Percentiles rank a stretch among this genome's conserved stretches.
phyloP scores from a whole-genome alignment of 352 stramenopile species.

The Phytopythium oedochilum region DNA sequence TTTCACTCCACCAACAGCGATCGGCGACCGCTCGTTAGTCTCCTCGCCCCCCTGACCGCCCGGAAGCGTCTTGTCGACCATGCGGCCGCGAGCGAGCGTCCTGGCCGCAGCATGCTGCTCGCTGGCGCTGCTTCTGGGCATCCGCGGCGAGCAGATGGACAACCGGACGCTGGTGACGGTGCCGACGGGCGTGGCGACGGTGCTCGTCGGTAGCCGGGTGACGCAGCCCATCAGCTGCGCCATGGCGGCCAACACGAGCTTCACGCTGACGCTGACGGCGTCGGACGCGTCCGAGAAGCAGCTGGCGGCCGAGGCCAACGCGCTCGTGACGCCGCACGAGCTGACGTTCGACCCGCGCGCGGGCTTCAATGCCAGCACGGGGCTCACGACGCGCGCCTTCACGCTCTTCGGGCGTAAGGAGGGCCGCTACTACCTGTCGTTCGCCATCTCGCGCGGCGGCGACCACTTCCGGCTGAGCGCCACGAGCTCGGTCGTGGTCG shows the following conservation, averaged over 20 bases:
- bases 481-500: conserved; percentile 44
- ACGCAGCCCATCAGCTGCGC: conserved; percentile 39
- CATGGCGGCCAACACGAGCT: conserved; percentile 28
- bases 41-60: no score
- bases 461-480: conserved; percentile 46
- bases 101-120: no score
- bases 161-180: conserved; percentile 36
- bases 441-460: conserved; percentile 21
- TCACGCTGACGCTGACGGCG: conserved; percentile 42
- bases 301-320: conserved; percentile 8
- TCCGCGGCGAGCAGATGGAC: conserved; percentile 3
- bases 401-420: conserved; percentile 28
- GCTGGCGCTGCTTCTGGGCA: background rate
- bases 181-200: conserved; percentile 42
- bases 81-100: no score
- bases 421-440: conserved; percentile 59
- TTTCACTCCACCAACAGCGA: no score
- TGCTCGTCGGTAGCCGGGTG: conserved; percentile 28
- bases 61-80: no score
- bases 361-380: conserved; percentile 8
- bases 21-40: no score
- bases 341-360: conserved; percentile 24
- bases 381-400: conserved; percentile 23
- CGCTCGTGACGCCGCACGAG: conserved; percentile 27
- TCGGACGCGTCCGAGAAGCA: conserved; percentile 34